Conservation (phyloP, 2,329 filamentous ascomycete genomes). For the Pseudogymnoascus sp. region DNA sequence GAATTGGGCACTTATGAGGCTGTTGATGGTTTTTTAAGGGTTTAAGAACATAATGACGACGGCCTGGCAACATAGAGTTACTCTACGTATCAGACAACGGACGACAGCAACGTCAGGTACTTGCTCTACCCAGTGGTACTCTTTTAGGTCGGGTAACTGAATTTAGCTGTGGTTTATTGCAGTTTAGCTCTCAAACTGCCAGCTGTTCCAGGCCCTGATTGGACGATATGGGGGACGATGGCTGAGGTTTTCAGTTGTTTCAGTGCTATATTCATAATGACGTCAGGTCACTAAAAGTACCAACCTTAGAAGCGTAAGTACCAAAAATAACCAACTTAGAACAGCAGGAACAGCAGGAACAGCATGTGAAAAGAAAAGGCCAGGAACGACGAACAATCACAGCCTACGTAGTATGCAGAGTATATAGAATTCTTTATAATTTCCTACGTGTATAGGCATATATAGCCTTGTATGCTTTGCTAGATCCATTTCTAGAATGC, state of each 20-base stretch:
- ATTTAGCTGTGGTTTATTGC: background rate
- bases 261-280: background rate
- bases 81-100: background rate
- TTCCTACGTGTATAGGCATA: background rate
- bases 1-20: conserved; percentile 6
- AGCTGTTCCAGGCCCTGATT: background rate
- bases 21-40: conserved; percentile 1
- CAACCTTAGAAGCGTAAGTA: background rate
- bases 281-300: background rate
- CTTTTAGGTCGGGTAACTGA: conserved; percentile 1
- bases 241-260: background rate
- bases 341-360: background rate
- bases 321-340: background rate
- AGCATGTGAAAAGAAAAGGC: background rate
- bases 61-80: background rate
- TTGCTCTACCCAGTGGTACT: background rate
- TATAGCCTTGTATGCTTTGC: background rate
- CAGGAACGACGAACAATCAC: background rate
- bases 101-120: conserved; percentile 1
- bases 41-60: conserved; percentile 2
- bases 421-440: background rate
- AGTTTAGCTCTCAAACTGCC: background rate
- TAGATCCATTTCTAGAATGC: background rate
- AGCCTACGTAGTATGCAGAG: background rate
- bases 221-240: background rate